Conservation (phyloP, 495 filamentous ascomycete genomes). For the Aspergillus baeticus region DNA sequence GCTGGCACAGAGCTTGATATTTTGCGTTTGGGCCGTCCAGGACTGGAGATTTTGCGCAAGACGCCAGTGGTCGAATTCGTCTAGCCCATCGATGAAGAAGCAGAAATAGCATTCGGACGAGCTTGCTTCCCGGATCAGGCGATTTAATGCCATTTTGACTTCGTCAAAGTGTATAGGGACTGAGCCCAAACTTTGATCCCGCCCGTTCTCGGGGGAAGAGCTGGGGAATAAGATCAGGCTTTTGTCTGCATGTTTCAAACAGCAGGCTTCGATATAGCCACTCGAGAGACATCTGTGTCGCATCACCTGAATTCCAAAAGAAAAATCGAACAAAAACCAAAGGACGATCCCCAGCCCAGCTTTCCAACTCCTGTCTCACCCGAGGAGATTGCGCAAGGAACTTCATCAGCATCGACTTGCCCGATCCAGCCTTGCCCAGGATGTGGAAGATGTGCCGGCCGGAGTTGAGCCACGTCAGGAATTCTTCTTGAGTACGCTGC, state of each 20-base stretch:
- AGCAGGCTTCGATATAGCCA: not conserved
- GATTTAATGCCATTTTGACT: not conserved
- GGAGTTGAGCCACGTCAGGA: too few species aligned
- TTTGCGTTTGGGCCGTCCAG: not conserved
- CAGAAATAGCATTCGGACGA: not conserved
- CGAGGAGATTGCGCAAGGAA: not conserved
- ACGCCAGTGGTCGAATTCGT: constrained; percentile 11
- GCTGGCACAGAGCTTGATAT: constrained; percentile 1
- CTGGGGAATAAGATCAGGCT: not conserved
- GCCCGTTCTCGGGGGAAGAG: not conserved
- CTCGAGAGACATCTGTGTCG: not conserved
- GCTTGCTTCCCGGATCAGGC: too few species aligned
- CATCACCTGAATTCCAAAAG: not conserved
- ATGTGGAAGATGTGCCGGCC: not conserved
- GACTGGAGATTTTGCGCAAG: not conserved
- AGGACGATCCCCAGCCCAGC: not conserved
- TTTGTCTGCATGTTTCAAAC: not conserved
- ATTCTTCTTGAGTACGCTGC: too few species aligned
- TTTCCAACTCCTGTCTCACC: not conserved
- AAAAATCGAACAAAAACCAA: not conserved
- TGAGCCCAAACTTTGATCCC: not conserved
- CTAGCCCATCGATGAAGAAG: not conserved
- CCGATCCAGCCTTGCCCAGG: not conserved
- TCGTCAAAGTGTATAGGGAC: not conserved
- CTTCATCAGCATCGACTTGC: not conserved